Base-by-base conservation (phyloP, 768 basidiomycete genomes). In the Dacryopinax spathularia region DNA sequence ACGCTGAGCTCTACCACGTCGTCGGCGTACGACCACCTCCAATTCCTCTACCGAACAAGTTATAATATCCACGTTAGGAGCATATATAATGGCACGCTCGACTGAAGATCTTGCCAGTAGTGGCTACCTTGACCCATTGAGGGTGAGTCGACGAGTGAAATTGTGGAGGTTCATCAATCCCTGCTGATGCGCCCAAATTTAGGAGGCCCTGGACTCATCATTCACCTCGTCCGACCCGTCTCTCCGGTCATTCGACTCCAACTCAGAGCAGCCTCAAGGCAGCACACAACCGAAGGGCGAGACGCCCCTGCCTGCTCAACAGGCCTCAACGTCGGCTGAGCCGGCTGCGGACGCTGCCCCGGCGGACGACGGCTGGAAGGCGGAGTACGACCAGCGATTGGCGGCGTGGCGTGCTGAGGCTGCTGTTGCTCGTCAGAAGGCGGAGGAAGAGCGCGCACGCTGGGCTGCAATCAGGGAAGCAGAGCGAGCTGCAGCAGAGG, bases 341-440 rank as follows among this genome's bases (percentile, higher is more conserved):
- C 5, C 48, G 25, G 6, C 22, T 56, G n/a, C 48, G 48, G 18
- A 29, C 48, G 48, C 25, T 29, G 48, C 48, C 7, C 43, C 48
- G 7, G 48, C 48, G 5, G 70, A 81, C 34, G 83, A 83, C 25
- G 66, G 75, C 7, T 88, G 86, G 86, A 84, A 86, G 69, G 74
- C 74, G 16, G 80, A 84, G 69, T 88, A 90, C 70, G 84, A 90
- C 60, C 75, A 81, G 0, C 85, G 88, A 41, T 76, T 88, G 12
- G 77, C 79, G 60, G 74, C 78, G 63, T 92, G 89, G 90, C 84
- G 85, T 37, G 81, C 81, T 25, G 82, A 84, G 68, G 86, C 84
- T 36, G 85, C 88, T 33, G 81, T 82, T 65, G 84, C 84, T 43
- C 84, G 88, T 61, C 77, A 82, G 70, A 89, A 85, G 71, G 86